These are phyloP conservation scores for Fusarium camptoceras DNA, from an alignment of 2,329 filamentous ascomycete species.

Conservation along the genomic window DNA sequence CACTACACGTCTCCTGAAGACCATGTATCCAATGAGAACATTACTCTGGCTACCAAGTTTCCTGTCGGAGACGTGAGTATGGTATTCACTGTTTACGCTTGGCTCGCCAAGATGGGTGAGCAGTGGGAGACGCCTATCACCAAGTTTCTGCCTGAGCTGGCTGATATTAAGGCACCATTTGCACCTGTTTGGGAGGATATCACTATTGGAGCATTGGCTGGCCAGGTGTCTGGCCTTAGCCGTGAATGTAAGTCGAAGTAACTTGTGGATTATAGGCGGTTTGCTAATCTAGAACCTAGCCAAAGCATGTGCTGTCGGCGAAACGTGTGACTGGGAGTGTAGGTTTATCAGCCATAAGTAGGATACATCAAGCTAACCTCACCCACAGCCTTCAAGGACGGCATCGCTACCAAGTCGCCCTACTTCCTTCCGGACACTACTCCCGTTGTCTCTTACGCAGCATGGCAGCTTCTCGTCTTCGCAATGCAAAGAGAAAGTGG, in stretches of 20 bases:
- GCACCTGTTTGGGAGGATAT: slow-evolving; percentile 30
- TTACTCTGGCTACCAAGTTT: slow-evolving; percentile 44
- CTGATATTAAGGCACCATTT: neutral
- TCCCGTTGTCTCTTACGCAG: slow-evolving; percentile 37
- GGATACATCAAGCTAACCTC: rapidly evolving
- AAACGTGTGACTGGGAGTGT: slow-evolving; percentile 25
- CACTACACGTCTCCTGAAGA: slow-evolving; percentile 40
- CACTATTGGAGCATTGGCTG: slow-evolving; percentile 36
- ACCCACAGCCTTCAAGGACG: slow-evolving; percentile 4
- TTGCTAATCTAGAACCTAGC: slow-evolving; percentile 14
- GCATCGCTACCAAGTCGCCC: slow-evolving; percentile 23
- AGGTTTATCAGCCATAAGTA: rapidly evolving
- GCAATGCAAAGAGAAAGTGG: slow-evolving; percentile 18
- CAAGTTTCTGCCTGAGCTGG: slow-evolving; percentile 46
- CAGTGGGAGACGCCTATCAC: slow-evolving; percentile 48
- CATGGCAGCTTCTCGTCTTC: slow-evolving; percentile 39
- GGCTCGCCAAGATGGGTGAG: slow-evolving; percentile 48
- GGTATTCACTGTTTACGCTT: slow-evolving; percentile 51
- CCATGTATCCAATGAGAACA: neutral
- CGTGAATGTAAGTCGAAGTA: slow-evolving; percentile 28
- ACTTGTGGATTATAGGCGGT: rapidly evolving
- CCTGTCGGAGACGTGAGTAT: slow-evolving; percentile 49
- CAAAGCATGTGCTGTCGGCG: slow-evolving; percentile 15
- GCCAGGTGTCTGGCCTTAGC: slow-evolving; percentile 38
- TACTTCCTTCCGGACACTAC: slow-evolving; percentile 37